Evolutionary conservation across 1,139 yeast genomes (phyloP), one percentile per base, ranked within the genome.

Genomic region (Blastobotrys proliferans): DNA sequence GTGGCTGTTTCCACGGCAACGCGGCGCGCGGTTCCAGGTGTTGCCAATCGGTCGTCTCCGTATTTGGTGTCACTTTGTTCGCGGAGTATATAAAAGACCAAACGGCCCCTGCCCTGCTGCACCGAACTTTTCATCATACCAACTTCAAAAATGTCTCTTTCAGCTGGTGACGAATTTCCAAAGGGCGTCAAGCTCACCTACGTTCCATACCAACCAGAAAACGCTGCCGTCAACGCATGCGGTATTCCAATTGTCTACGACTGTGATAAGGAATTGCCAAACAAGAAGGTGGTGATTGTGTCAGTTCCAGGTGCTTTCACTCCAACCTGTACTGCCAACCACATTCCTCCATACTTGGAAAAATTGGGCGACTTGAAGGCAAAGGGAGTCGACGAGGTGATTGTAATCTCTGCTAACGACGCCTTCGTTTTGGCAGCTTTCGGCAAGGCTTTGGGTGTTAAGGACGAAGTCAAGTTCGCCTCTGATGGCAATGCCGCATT

Each of bases 261-360:
- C 54, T 69, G 80, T 47, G 68, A 70, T 48, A 68, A 69, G 59
- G 69, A 73, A 53, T 64, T 64, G 55, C 70, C 63, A 27, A 74
- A 72, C 51, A 74, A 74, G 63, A 76, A 73, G 53, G 74, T 84
- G 36, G 78, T 84, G 34, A 71, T 86, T 55, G 86, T 90, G 32
- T 76, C 86, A 45, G 94, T 85, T 21, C 95, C 95, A 49, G 95
- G 94, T 51, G 95, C 96, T 19, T 87, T 86, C 73, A 84, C 95
- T 29, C 95, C 95, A 52, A 80, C 94, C 5, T 87, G 95, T 68
- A 79, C 92, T 28, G 84, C 79, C 51, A 70, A 74, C 54, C 95
- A 88, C 65, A 77, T 87, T 52, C 96, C 96, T 21, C 85, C 80
- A 14, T 85, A 72, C 66, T 67, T 87, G 49, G 63, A 69, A 43